Conservation (phyloP, 306 rosid genomes). For the Leucaena leucocephala region DNA sequence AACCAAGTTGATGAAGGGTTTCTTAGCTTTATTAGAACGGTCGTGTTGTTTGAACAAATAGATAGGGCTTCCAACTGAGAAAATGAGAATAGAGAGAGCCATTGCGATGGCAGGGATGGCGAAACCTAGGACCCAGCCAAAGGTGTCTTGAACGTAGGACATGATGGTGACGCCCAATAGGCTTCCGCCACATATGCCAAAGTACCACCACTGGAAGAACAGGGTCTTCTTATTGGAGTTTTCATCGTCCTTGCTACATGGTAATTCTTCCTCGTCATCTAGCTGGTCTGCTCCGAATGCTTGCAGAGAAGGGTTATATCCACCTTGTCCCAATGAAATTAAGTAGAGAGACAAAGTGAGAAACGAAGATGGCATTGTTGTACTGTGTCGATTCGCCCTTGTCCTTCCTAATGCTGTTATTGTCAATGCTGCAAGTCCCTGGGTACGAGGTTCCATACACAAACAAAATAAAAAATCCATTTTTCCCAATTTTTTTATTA, state of each 20-base stretch:
- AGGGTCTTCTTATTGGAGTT: constrained; percentile 51
- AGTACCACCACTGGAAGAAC: constrained; percentile 91
- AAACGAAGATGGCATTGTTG: constrained; percentile 63
- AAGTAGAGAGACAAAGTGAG: constrained; percentile 74
- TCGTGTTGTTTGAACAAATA: constrained; percentile 57
- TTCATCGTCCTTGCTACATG: constrained; percentile 55
- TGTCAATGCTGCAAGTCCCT: constrained; percentile 94
- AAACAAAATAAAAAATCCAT: neutral
- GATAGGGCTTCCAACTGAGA: constrained; percentile 68
- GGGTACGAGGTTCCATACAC: neutral
- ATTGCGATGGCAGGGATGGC: constrained; percentile 81
- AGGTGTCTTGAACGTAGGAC: constrained; percentile 93
- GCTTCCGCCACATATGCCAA: constrained; percentile 86
- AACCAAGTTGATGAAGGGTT: constrained; percentile 39
- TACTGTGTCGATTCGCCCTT: constrained; percentile 51
- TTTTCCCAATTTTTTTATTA: too few species aligned
- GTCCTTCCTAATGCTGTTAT: constrained; percentile 67
- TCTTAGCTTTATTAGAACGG: constrained; percentile 20
- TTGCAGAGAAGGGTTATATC: constrained; percentile 88
- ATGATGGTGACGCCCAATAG: constrained; percentile 79
- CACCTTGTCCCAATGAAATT: constrained; percentile 89
- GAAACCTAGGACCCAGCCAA: constrained; percentile 90
- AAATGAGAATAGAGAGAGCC: constrained; percentile 57
- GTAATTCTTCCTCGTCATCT: constrained; percentile 70
- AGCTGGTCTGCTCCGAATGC: constrained; percentile 95